phyloP scores from a whole-genome alignment of 176 grass and related monocot species.

The Carex cristatella region DNA sequence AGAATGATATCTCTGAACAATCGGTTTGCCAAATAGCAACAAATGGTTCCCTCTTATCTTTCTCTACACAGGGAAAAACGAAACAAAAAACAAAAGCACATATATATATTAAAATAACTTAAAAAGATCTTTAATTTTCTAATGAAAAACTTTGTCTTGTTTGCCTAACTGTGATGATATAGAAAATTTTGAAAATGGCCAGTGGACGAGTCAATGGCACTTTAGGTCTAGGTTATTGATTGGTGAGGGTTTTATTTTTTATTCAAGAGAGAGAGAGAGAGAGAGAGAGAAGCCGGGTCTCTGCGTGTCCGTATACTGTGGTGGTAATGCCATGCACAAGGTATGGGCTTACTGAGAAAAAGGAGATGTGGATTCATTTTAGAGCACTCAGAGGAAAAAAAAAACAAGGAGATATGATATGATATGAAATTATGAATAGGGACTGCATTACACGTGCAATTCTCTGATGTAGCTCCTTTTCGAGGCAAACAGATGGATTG shows the following conservation, averaged over 20 bases:
- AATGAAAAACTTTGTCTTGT: conserved; percentile 14
- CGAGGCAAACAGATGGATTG: conserved; percentile 29
- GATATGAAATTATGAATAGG: conserved; percentile 16
- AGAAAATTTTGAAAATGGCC: conserved; percentile 1
- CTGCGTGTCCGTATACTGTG: background rate
- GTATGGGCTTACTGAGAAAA: conserved; percentile 24
- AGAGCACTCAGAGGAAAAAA: background rate
- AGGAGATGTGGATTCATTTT: conserved; percentile 21
- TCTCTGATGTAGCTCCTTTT: conserved; percentile 26
- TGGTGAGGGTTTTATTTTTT: conserved; percentile 4
- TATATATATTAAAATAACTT: background rate
- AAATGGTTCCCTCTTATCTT: background rate
- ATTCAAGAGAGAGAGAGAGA: background rate
- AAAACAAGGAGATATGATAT: conserved; percentile 10
- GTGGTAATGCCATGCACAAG: conserved; percentile 22
- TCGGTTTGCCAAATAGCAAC: conserved; percentile 1
- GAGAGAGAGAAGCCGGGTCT: background rate
- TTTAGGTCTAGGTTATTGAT: conserved; percentile 3
- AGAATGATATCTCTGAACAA: background rate
- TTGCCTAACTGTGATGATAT: conserved; percentile 22
- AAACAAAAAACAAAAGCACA: background rate
- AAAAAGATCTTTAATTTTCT: conserved; percentile 5
- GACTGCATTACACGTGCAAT: conserved; percentile 22
- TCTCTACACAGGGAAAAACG: background rate
- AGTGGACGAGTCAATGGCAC: conserved; percentile 24